Percentiles rank a stretch among this genome's conserved stretches.
Evolutionary conservation across 768 basidiomycete species (phyloP).

Genomic region (Neoboletus subvelutipes): DNA sequence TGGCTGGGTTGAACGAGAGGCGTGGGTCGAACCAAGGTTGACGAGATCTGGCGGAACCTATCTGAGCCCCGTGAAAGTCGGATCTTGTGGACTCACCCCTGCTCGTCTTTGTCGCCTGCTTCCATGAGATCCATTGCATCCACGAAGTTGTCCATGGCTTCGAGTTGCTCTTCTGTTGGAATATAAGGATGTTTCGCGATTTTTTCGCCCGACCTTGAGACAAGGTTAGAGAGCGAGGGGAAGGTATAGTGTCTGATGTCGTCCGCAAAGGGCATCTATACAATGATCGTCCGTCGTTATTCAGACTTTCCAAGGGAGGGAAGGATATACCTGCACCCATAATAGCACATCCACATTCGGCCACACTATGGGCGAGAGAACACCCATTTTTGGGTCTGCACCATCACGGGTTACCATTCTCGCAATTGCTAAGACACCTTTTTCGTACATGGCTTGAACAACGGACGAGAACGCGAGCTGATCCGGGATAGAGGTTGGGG

Average conservation of each 20-base stretch:
- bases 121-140: constrained; percentile 86
- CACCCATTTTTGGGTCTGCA: constrained; percentile 82
- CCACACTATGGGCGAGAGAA: constrained; percentile 62
- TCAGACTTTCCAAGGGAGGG: background rate
- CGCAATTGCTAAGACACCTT: constrained; percentile 71
- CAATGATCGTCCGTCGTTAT: background rate
- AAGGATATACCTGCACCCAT: constrained; percentile 71
- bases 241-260: constrained; percentile 89
- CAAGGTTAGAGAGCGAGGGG: constrained; percentile 69
- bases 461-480: constrained; percentile 88
- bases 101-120: constrained; percentile 72
- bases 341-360: constrained; percentile 75
- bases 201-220: constrained; percentile 71
- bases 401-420: constrained; percentile 77
- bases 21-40: constrained; percentile 75
- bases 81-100: constrained; percentile 50
- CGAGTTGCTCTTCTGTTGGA: constrained; percentile 73
- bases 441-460: constrained; percentile 73
- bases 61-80: constrained; percentile 1
- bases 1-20: constrained; percentile 82
- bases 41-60: constrained; percentile 45
- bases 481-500: constrained; percentile 58
- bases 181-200: constrained; percentile 78
- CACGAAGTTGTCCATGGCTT: constrained; percentile 86
- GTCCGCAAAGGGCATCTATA: constrained; percentile 94